Base-by-base conservation (phyloP, 1,284 basidiomycete genomes). In the Porogramme epimiltina region DNA sequence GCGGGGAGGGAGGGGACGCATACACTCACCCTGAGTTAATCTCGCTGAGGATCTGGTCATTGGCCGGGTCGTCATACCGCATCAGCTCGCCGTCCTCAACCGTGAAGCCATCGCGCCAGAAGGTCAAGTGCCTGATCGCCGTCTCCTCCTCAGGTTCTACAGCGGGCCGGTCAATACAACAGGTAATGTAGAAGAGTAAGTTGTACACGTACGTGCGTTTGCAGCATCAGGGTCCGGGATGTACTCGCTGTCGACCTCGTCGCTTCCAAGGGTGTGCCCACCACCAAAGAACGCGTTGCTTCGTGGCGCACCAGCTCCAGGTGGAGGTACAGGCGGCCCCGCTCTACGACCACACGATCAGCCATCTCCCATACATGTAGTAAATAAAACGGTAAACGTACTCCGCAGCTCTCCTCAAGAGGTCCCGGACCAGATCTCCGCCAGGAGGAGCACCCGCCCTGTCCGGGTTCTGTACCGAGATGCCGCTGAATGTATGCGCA, bases 71-170 rank as follows among this genome's bases (percentile, higher is more conserved):
- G 51, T 93, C 90, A 67, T 97, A 98, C 36, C 81, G 75, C 79
- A 90, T 82, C 51, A 98, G 75, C 34, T 88, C 86, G 2, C 95
- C 94, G 60, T 95, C 93, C 63, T 96, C 94, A 50, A 99, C 84
- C 41, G 87, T 89, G 72, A 98, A 98, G 0, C 96, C 96, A 59
- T 98, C 84, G 31, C 87, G 79, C 96, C 97, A 99, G 71, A 99
- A 94, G 0, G 91, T 96, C 33, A 98, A 76, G 50, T 85, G 80
- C 11, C 96, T 85, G 42, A 88, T 82, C 0, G 81, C 89, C 0
- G 81, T 76, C 52, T 82, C 79, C 39, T 80, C 78, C 22, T 84
- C 82, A 20, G 77, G 80, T 43, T 74, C 75, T 61, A 52, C 25
- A 18, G 23, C 22, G 36, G 24, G 6, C 25, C 25, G 24, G 23